Percentiles rank a stretch among this genome's conserved stretches.
Evolutionary conservation across 179 eudicot species (phyloP).

Genomic region (Silene vulgaris): DNA sequence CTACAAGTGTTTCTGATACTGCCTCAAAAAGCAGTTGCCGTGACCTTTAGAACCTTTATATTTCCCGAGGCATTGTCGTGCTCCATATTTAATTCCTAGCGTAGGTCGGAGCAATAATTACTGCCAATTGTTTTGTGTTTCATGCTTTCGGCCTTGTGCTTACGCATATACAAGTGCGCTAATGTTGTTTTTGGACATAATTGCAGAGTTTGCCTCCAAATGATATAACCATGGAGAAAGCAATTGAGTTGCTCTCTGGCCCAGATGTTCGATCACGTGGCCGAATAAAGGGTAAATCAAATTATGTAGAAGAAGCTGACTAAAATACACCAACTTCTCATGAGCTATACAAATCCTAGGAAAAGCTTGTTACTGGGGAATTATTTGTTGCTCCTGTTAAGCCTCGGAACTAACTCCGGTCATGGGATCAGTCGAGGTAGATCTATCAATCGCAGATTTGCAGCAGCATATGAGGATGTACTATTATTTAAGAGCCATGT

Average conservation of each 20-base stretch:
- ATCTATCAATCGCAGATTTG: no score
- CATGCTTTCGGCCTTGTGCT: not conserved
- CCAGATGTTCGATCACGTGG: conserved; percentile 51
- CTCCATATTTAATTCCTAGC: no score
- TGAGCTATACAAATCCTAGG: not conserved
- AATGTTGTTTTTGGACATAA: not conserved
- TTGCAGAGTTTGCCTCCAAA: conserved; percentile 48
- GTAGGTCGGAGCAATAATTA: no score
- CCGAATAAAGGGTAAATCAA: conserved; percentile 50
- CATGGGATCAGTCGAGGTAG: no score
- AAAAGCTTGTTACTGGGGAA: conserved; percentile 3
- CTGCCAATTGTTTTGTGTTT: not conserved
- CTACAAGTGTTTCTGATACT: no score
- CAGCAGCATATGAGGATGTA: not conserved
- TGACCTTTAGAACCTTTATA: no score
- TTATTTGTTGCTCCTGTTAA: conserved; percentile 4
- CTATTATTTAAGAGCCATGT: not conserved
- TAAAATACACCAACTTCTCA: conserved; percentile 14
- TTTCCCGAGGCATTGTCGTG: no score
- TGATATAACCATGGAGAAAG: conserved; percentile 59
- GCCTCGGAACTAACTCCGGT: not conserved
- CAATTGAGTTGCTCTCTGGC: conserved; percentile 50
- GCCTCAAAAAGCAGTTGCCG: no score
- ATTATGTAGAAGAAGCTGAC: conserved; percentile 34
- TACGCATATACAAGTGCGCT: not conserved